Base-by-base conservation (phyloP, 1,139 yeast species). In the Scheffersomyces parashehatae region DNA sequence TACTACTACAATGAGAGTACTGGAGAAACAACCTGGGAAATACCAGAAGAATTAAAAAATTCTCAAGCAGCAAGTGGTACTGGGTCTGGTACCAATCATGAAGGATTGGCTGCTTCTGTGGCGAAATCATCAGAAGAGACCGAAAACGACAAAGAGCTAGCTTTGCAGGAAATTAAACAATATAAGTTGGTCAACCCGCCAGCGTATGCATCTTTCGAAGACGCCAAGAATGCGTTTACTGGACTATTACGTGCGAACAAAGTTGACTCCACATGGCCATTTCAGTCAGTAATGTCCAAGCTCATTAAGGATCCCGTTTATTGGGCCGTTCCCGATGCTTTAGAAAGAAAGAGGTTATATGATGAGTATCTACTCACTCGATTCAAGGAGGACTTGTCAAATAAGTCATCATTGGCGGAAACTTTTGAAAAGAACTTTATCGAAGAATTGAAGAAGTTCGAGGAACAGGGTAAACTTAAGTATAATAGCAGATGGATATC, bases 201-300 rank as follows among this genome's bases (percentile, higher is more conserved):
- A 1, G 45, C 44, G 35, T 53, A 42, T 24, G 50, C 50, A 14
- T 38, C 66, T 2, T 51, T 50, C 31, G 62, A 65, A 20, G 77
- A 71, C 10, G 77, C 77, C 1, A 76, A 74, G 39, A 58, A 58
- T 4, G 70, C 65, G 4, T 89, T 84, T 56, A 54, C 70, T n/a
- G 58, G 65, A 3, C 67, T 88, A 72, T 65, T 90, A 14, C 61
- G 67, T 32, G 79, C 75, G 1, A 62, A 73, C 35, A 66, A 73
- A 6, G 87, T 88, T 2, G 90, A 85, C 56, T 76, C 86, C 0
- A 78, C 88, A 0, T 87, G 93, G 91, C 75, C 95, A 0, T 90
- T 89, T 64, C 80, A 79, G 43, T 72, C 73, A 44, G 86, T 85
- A 0, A 82, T 90, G 70, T 67, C 79, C n/a, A 73, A 70, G 28